phyloP scores from a whole-genome alignment of 2,329 filamentous ascomycete genomes.

The Dactylellina parvicollis region DNA sequence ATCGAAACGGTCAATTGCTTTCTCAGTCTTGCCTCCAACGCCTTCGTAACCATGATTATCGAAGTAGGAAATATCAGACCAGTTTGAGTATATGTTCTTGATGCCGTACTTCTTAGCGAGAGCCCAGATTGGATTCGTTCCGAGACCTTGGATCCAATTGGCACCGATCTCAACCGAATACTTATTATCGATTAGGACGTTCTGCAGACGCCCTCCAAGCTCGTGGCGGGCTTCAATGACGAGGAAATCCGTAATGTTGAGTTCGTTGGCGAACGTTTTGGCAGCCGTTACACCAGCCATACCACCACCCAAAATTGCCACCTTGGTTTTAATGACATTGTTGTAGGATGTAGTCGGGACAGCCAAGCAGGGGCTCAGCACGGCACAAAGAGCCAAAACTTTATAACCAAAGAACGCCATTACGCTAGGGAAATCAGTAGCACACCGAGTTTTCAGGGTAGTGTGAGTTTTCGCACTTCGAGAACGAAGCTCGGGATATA shows the following conservation, averaged over 20 bases:
- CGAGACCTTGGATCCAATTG: slow-evolving; percentile 67
- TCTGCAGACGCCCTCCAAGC: slow-evolving; percentile 71
- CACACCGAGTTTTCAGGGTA: neutral
- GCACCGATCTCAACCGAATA: slow-evolving; percentile 71
- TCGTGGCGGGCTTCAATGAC: slow-evolving; percentile 72
- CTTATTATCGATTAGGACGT: slow-evolving; percentile 68
- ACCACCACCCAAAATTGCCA: slow-evolving; percentile 68
- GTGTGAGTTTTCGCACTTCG: too few species aligned
- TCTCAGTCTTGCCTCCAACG: slow-evolving; percentile 59
- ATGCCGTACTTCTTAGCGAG: slow-evolving; percentile 67
- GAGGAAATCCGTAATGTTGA: slow-evolving; percentile 71
- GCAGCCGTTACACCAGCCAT: slow-evolving; percentile 73
- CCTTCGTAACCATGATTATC: slow-evolving; percentile 66
- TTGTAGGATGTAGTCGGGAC: neutral
- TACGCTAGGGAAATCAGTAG: too few species aligned
- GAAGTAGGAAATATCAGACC: slow-evolving; percentile 69
- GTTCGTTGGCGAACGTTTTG: slow-evolving; percentile 70
- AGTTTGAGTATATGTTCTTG: slow-evolving; percentile 69
- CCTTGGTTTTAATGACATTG: slow-evolving; percentile 59
- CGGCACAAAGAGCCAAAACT: neutral
- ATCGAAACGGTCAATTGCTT: slow-evolving; percentile 67
- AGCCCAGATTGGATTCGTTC: slow-evolving; percentile 55
- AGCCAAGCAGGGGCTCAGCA: neutral
- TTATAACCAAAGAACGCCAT: neutral
- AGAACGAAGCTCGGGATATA: too few species aligned